Evolutionary conservation across 2,329 filamentous ascomycete species (phyloP).

Genomic region (Monosporascus sp.): DNA sequence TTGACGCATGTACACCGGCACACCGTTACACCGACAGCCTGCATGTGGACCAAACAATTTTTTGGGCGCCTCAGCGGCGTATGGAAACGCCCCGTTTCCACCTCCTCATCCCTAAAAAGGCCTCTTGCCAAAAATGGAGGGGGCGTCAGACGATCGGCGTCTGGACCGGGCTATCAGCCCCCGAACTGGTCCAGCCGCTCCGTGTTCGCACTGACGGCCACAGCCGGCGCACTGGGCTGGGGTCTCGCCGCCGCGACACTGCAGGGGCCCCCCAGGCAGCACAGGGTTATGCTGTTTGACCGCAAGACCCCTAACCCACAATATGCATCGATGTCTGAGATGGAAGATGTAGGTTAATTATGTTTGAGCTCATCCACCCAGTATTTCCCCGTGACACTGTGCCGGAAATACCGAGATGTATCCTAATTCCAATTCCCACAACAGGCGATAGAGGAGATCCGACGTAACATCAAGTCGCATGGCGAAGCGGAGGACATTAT

Average conservation of each 20-base stretch:
- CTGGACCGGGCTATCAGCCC: slow-evolving; percentile 8
- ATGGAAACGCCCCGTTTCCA: slow-evolving; percentile 15
- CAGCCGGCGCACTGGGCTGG: slow-evolving; percentile 25
- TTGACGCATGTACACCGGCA: neutral
- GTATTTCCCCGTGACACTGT: neutral
- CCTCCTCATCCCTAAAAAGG: slow-evolving; percentile 9
- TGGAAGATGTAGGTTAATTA: slow-evolving; percentile 41
- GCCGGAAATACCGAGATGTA: too few species aligned
- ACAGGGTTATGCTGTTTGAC: slow-evolving; percentile 22
- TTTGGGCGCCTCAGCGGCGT: slow-evolving; percentile 12
- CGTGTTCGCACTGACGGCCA: slow-evolving; percentile 23
- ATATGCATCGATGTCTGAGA: slow-evolving; percentile 45
- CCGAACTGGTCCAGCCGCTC: slow-evolving; percentile 26
- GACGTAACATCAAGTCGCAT: slow-evolving; percentile 31
- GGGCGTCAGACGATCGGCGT: slow-evolving; percentile 7
- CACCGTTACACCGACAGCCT: neutral
- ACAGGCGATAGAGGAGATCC: slow-evolving; percentile 54
- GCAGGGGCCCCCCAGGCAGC: slow-evolving; percentile 14
- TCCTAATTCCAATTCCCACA: too few species aligned
- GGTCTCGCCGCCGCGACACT: slow-evolving; percentile 22
- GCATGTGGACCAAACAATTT: slow-evolving; percentile 18
- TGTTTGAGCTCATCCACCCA: neutral
- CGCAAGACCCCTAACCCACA: slow-evolving; percentile 20
- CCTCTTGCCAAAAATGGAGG: slow-evolving; percentile 8
- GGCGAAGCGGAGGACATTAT: slow-evolving; percentile 48